phyloP scores from a whole-genome alignment of 2,329 filamentous ascomycete genomes.

The Dactylonectria macrodidyma region DNA sequence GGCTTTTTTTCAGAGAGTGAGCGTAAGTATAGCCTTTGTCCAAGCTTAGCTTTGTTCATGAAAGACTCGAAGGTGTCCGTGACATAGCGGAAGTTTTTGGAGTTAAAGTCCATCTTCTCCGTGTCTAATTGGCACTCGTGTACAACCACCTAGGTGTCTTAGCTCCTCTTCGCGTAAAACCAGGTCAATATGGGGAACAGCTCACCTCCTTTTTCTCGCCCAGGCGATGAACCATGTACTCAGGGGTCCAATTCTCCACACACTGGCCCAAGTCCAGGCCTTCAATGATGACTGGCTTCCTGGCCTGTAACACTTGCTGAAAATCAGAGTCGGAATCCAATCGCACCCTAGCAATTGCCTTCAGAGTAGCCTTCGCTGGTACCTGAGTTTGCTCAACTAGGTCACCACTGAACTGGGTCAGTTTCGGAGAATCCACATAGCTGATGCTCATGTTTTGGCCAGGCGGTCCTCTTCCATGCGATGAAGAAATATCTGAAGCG shows the following conservation, averaged over 20 bases:
- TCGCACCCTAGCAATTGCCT: slow-evolving; percentile 65
- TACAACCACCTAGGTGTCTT: slow-evolving; percentile 72
- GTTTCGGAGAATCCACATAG: slow-evolving; percentile 49
- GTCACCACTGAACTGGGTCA: slow-evolving; percentile 36
- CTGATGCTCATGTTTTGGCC: slow-evolving; percentile 25
- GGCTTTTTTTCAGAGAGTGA: slow-evolving; percentile 80
- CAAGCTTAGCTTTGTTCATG: slow-evolving; percentile 70
- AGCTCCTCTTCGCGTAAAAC: neutral
- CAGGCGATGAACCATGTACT: slow-evolving; percentile 76
- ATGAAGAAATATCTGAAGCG: slow-evolving; percentile 23
- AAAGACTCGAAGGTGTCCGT: slow-evolving; percentile 79
- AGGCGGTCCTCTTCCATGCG: neutral
- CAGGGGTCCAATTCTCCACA: slow-evolving; percentile 75
- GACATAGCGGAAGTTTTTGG: slow-evolving; percentile 86
- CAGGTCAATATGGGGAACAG: slow-evolving; percentile 3
- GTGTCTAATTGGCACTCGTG: slow-evolving; percentile 73
- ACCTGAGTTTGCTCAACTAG: neutral
- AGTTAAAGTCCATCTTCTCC: slow-evolving; percentile 82
- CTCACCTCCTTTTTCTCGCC: slow-evolving; percentile 73
- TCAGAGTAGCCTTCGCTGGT: slow-evolving; percentile 39
- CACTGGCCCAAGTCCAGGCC: slow-evolving; percentile 78
- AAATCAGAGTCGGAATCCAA: slow-evolving; percentile 72
- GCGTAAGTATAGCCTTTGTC: slow-evolving; percentile 81
- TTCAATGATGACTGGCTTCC: slow-evolving; percentile 73
- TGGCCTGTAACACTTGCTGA: slow-evolving; percentile 67